Evolutionary conservation across 768 basidiomycete species (phyloP), one percentile per base, ranked within the genome.

Genomic region (Mycena crocata): DNA sequence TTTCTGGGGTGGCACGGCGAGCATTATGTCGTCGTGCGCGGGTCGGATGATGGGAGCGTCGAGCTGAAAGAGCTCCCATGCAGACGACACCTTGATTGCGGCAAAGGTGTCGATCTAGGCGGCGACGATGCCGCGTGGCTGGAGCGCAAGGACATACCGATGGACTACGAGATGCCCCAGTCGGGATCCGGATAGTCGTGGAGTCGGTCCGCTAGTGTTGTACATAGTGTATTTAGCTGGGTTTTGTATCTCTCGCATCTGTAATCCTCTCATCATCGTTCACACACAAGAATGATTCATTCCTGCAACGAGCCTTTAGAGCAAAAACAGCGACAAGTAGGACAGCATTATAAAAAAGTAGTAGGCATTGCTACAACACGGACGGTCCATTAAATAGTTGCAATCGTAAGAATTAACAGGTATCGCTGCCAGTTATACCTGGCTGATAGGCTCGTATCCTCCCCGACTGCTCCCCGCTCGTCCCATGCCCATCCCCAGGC

Each of bases 1-100:
- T 91, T 90, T 67, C 74, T 91, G 2, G 90, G 90, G n/a, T 91
- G 89, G 89, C 87, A 91, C 75, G 87, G 88, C 40, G 90, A 90
- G 77, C 88, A 90, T 74, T 90, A 88, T 71, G 89, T 88, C 62
- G 86, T 90, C 58, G 86, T 87, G 56, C 81, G 89, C 34, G 69
- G 67, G 46, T 75, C 71, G 7, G 56, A 62, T n/a, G n/a, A n/a
- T 26, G 71, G 64, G 32, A 69, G 66, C 34, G 76, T 81, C 21
- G 88, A 90, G 71, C 74, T 90, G 63, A 89, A 89, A 72, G 89
- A 90, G 77, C 76, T 90, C 32, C 89, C 89, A 6, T 78, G 86
- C 42, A 77, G 89, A 58, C 74, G 87, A 55, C 73, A 87, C 40
- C 73, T 90, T 57, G 89, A 90, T 73, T 90, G 88, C 72, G 88